Evolutionary conservation across 345 rosid species (phyloP), one percentile per base, ranked within the genome.

Genomic region (Bruguiera parviflora): DNA sequence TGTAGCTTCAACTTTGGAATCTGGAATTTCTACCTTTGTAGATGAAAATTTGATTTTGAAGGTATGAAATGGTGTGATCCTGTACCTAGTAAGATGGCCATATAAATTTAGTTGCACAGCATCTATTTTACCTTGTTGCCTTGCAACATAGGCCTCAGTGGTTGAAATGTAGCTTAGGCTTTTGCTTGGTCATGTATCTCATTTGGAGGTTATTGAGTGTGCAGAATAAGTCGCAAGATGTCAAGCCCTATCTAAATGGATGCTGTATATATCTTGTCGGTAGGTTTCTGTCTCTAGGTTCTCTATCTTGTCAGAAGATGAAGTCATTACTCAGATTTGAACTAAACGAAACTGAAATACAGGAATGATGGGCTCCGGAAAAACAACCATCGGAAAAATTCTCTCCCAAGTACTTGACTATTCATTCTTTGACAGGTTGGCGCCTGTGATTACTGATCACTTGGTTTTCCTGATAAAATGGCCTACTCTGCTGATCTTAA

Each of bases 351-450:
- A 29, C 58, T 61, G 65, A 64, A 28, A 29, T 81, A 76, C 79
- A 92, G 97, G 99, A 58, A 86, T 92, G 93, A 92, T 95, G 99
- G 99, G 97, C 49, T 95, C 96, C 13, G 99, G 99, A 66, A 95
- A 95, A 83, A 88, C 99, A 22, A 95, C 98, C 0, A 88, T 90
- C 46, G 99, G 99, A 37, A 86, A 90, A 84, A 65, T 92, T 80
- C 76, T 95, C 66, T 78, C 99, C 6, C 81, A 78, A 69, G 92
- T 75, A 22, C 96, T 95, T 61, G 76, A 77, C 25, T 92, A 90
- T 83, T 79, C 88, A 3, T 95, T 95, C 77, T 70, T 63, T 55
- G 99, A 95, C 87, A 81, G 99, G 99, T 95, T 72, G 56, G 95
- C 70, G 32, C 60, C 22, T 55, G 57, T 64, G 37, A 39, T 60